phyloP scores from a whole-genome alignment of 2,329 filamentous ascomycete species.

The Neopestalotiopsis clavispora region DNA sequence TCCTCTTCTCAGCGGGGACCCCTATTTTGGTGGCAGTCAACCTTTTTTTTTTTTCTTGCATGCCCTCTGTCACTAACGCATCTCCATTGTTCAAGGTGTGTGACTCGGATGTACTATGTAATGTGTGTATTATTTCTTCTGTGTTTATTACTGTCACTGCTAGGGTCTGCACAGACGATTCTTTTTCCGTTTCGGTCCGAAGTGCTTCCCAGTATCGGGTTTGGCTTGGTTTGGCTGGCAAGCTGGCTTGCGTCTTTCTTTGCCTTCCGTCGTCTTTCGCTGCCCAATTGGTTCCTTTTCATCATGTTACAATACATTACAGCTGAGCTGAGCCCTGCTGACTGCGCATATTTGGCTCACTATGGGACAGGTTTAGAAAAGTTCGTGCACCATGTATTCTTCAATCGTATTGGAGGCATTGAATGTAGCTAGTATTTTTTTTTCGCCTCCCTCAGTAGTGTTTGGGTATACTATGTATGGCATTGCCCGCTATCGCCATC shows the following conservation, averaged over 20 bases:
- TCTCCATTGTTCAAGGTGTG: background rate
- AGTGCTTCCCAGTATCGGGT: background rate
- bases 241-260: background rate
- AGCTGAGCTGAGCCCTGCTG: background rate
- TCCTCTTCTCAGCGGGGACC: background rate
- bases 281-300: too few relatives aligned
- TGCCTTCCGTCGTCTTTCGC: background rate
- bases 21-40: background rate
- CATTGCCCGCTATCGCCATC: background rate
- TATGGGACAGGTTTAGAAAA: background rate
- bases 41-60: background rate
- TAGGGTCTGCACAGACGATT: background rate
- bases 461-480: background rate
- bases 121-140: background rate
- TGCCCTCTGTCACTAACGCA: background rate
- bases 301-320: background rate
- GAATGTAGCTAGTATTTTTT: background rate
- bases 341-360: background rate
- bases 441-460: background rate
- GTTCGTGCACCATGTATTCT: background rate
- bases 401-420: background rate
- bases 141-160: background rate
- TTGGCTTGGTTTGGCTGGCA: background rate
- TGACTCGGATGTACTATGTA: background rate
- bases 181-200: background rate